Evolutionary conservation across 441 rosid species (phyloP).

Genomic region (Mallotus japonicus): DNA sequence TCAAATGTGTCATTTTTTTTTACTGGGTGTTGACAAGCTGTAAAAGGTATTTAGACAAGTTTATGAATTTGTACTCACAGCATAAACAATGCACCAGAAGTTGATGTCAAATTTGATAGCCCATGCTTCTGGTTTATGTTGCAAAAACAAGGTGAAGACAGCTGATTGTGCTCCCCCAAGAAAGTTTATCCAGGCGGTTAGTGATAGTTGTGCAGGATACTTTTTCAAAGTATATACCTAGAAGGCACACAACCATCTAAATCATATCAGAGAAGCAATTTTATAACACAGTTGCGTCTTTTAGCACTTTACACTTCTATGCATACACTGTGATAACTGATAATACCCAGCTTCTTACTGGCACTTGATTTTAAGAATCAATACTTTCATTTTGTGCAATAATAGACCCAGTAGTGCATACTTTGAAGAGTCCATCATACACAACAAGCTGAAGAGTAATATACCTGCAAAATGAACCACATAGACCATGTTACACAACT

Average conservation of each 20-base stretch:
- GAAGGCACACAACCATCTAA: constrained; percentile 1
- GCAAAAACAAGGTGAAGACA: constrained; percentile 30
- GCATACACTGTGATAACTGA: too few relatives aligned
- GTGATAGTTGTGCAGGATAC: constrained; percentile 47
- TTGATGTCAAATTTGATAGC: constrained; percentile 28
- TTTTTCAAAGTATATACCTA: constrained; percentile 42
- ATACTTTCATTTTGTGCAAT: too few relatives aligned
- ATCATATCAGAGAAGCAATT: not conserved
- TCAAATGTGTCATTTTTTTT: not conserved
- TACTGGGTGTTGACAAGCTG: not conserved
- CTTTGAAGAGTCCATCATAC: not conserved
- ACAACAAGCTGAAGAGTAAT: not conserved
- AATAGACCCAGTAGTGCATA: too few relatives aligned
- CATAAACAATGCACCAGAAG: constrained; percentile 38
- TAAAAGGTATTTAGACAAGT: not conserved
- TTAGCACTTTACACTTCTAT: not conserved
- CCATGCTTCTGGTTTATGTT: constrained; percentile 42
- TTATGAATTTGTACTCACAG: constrained; percentile 29
- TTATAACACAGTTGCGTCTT: not conserved
- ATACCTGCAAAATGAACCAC: constrained; percentile 48
- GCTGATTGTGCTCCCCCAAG: constrained; percentile 47
- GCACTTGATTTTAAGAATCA: not conserved
- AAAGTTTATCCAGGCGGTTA: constrained; percentile 42
- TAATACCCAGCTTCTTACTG: too few relatives aligned
- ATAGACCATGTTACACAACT: constrained; percentile 46